Base-by-base conservation (phyloP, 75 land plant genomes). In the Cupressus sempervirens region DNA sequence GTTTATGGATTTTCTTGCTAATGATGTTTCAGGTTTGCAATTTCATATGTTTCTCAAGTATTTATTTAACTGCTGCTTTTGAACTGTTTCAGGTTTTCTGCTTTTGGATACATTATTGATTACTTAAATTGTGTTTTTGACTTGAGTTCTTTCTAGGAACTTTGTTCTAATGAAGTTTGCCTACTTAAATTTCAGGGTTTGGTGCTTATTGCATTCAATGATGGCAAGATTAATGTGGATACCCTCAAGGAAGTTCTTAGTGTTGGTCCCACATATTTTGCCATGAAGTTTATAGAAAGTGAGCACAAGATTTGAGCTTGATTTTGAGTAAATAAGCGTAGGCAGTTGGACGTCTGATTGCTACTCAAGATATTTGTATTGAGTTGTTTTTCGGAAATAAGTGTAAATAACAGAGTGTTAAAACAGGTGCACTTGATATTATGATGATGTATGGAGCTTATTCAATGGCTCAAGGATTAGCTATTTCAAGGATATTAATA, bases 401-500 rank as follows among this genome's bases (percentile, higher is more conserved):
- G n/a, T 68, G 32, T 29, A 9, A 68, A 68, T 7, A 43, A 23
- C 26, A 38, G 81, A 18, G n/a, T 79, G 29, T 79, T 79, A 50
- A 26, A 45, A 79, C 87, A 98, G 99, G 96, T 73, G 85, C 88
- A 52, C 89, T 98, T 84, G 99, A 98, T 88, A 92, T 95, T 32
- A 40, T 98, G 54, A 91, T 98, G 54, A 92, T 93, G 91, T 91
- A 88, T 86, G 99, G 99, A 80, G 99, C 99, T 12, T 98, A 93
- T 84, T 75, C 88, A 80, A 96, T 90, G 16, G 88, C 97, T 32
- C 90, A 94, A 83, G 92, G 86, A 30, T 86, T 93, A 84, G 98
- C 95, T 45, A 88, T 98, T 38, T 86, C 92, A 82, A 87, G 99
- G 89, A 86, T 96, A 26, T 86, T 93, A 43, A 84, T 95, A 56